Evolutionary conservation across 495 filamentous ascomycete genomes (phyloP).

Genomic region (Neurospora sp.): DNA sequence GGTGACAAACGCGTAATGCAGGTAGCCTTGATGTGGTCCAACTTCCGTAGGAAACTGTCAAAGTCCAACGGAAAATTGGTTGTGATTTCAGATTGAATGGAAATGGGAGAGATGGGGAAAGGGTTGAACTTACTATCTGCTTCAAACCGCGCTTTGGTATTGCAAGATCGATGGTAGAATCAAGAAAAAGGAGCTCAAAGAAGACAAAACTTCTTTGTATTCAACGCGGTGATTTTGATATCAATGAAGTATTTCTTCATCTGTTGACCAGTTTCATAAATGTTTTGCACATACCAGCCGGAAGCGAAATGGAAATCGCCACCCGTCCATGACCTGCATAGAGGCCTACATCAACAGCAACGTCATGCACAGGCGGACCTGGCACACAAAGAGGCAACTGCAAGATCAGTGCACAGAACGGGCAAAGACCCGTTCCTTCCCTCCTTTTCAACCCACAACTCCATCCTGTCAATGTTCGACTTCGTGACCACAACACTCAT

Average conservation of each 20-base stretch:
- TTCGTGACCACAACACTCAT: background rate
- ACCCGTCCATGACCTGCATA: background rate
- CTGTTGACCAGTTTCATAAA: background rate
- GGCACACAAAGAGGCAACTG: background rate
- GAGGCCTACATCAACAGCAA: background rate
- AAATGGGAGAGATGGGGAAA: background rate
- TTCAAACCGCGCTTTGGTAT: too few species aligned
- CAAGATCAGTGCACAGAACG: background rate
- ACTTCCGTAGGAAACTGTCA: background rate
- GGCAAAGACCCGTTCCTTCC: background rate
- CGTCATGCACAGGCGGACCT: background rate
- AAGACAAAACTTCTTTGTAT: background rate
- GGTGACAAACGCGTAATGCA: background rate
- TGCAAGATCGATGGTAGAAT: too few species aligned
- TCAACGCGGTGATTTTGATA: background rate
- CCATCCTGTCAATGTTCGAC: background rate
- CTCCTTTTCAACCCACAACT: background rate
- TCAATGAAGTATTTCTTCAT: background rate
- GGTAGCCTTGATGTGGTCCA: background rate
- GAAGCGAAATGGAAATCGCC: background rate
- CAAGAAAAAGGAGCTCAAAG: background rate
- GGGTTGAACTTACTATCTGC: too few species aligned
- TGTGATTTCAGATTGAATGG: background rate
- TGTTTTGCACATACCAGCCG: background rate
- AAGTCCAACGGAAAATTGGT: background rate